phyloP scores from a whole-genome alignment of 2,329 filamentous ascomycete genomes.

The Diaporthe vaccinii region DNA sequence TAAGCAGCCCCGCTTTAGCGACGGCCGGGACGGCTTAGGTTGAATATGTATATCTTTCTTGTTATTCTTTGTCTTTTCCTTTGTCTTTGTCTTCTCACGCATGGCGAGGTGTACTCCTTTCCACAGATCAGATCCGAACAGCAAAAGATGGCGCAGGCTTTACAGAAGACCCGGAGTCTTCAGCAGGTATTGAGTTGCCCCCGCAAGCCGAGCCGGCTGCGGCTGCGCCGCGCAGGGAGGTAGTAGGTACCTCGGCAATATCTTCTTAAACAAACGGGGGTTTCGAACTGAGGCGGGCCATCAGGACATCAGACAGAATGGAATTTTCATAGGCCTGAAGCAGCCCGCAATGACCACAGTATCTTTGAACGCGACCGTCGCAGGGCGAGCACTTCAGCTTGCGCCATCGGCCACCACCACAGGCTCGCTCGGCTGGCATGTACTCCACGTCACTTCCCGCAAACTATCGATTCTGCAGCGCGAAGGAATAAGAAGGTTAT shows the following conservation, averaged over 20 bases:
- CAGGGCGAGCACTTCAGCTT: neutral
- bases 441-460: neutral
- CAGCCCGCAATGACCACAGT: neutral
- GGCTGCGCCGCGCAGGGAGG: neutral
- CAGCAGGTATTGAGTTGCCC: neutral
- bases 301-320: conserved; percentile 12
- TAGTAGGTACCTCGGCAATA: neutral
- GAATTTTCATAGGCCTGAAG: neutral
- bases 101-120: conserved; percentile 25
- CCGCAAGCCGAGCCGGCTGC: neutral
- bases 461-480: neutral
- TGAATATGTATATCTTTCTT: neutral
- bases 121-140: neutral
- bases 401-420: neutral
- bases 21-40: conserved; percentile 12
- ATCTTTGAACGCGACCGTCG: neutral
- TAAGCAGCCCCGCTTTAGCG: conserved; percentile 27
- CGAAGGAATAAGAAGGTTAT: neutral
- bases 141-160: conserved; percentile 9
- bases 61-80: neutral
- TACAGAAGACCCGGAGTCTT: conserved; percentile 12
- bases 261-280: neutral
- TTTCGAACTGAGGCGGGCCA: neutral
- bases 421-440: neutral
- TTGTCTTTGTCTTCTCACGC: neutral